Evolutionary conservation across 176 grass and related monocot species (phyloP).

Genomic region (maize (Zea mays)): DNA sequence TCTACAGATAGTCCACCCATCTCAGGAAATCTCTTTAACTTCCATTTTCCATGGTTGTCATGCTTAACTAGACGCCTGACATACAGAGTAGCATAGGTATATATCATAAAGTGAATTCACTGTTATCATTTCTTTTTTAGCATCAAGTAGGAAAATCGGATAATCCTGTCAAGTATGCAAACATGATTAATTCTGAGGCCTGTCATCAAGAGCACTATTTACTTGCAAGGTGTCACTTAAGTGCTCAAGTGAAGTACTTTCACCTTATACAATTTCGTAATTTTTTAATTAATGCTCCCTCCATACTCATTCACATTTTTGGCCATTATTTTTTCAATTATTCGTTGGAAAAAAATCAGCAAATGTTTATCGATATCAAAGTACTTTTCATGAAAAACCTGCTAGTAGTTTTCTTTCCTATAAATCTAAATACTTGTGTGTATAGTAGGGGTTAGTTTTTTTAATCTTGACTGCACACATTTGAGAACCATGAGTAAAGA

Average conservation of each 20-base stretch:
- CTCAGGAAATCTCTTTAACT: neutral
- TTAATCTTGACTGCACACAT: neutral
- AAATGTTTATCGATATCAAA: neutral
- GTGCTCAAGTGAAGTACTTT: neutral
- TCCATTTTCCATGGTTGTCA: neutral
- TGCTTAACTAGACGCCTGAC: neutral
- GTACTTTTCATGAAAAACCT: neutral
- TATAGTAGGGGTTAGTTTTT: neutral
- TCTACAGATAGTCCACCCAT: neutral
- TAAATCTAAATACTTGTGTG: neutral
- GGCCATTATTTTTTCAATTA: neutral
- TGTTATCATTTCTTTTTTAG: neutral
- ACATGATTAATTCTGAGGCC: constrained; percentile 13
- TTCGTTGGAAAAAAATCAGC: neutral
- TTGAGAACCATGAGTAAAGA: neutral
- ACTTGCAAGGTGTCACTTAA: neutral
- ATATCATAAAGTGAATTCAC: neutral
- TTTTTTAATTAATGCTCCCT: constrained; percentile 3
- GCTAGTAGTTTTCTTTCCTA: neutral
- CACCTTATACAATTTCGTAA: constrained; percentile 7
- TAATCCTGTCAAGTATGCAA: neutral
- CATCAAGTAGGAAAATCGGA: too few relatives aligned
- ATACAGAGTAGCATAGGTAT: neutral
- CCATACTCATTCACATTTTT: constrained; percentile 1
- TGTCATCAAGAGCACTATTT: constrained; percentile 2